phyloP scores from a whole-genome alignment of 495 filamentous ascomycete species.

The Penicillium turbatum region DNA sequence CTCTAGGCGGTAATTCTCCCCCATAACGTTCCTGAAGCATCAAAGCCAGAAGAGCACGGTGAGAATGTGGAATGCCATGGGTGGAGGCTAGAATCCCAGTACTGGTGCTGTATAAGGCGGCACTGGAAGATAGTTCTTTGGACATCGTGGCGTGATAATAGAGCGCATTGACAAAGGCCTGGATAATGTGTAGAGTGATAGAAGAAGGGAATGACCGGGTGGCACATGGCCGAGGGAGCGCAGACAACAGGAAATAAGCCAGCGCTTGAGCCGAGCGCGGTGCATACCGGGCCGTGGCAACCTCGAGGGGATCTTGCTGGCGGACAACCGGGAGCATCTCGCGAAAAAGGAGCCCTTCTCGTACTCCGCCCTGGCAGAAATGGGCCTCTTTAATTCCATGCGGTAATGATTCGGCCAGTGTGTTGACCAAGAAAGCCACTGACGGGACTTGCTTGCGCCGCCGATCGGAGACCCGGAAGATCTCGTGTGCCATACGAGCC shows the following conservation, averaged over 20 bases:
- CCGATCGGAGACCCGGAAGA: slow-evolving; percentile 80
- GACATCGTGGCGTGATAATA: slow-evolving; percentile 48
- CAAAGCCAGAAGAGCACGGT: slow-evolving; percentile 66
- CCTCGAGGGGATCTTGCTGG: slow-evolving; percentile 59
- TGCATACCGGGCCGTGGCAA: slow-evolving; percentile 53
- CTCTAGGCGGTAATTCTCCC: slow-evolving; percentile 53
- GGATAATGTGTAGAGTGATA: slow-evolving; percentile 45
- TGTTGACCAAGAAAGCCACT: slow-evolving; percentile 71
- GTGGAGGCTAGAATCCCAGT: slow-evolving; percentile 59
- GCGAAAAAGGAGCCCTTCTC: slow-evolving; percentile 71
- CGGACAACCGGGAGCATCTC: slow-evolving; percentile 58
- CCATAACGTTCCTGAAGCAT: slow-evolving; percentile 76
- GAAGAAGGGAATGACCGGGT: slow-evolving; percentile 26
- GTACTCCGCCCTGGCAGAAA: slow-evolving; percentile 83
- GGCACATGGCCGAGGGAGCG: slow-evolving; percentile 35
- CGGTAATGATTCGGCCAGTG: slow-evolving; percentile 64
- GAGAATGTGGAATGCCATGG: slow-evolving; percentile 69
- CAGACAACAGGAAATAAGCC: slow-evolving; percentile 38
- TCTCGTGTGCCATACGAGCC: slow-evolving; percentile 42
- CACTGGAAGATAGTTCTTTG: slow-evolving; percentile 54
- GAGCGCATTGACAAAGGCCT: slow-evolving; percentile 49
- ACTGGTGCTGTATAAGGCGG: slow-evolving; percentile 68
- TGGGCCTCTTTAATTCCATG: slow-evolving; percentile 61
- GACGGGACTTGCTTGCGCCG: slow-evolving; percentile 78
- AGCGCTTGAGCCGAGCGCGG: slow-evolving; percentile 37